Percentiles rank a stretch among this genome's conserved stretches.
phyloP scores from a whole-genome alignment of 139 green algal genomes.

The Mychonastes homosphaera region DNA sequence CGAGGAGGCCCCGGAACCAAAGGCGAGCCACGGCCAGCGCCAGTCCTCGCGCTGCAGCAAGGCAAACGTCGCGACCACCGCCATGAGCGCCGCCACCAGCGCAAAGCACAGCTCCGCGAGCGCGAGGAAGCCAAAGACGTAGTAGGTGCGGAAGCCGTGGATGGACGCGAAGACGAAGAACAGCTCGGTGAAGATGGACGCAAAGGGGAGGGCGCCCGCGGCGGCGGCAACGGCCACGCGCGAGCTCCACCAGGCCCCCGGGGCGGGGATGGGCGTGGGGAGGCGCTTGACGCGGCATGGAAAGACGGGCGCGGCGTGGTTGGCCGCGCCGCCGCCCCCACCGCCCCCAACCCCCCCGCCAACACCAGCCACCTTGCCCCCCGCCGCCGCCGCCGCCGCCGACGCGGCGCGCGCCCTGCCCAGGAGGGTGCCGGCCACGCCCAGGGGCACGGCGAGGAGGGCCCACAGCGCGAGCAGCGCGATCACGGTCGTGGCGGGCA shows the following conservation, averaged over 20 bases:
- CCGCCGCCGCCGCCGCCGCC: too few species aligned
- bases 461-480: constrained; percentile 83
- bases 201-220: constrained; percentile 90
- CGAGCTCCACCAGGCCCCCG: constrained; percentile 83
- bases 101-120: constrained; percentile 91
- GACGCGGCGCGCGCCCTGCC: too few species aligned
- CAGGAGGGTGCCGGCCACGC: constrained; percentile 73
- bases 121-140: constrained; percentile 97
- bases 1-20: constrained; percentile 70
- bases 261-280: constrained; percentile 78
- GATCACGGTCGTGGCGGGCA: constrained; percentile 87
- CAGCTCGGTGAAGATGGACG: constrained; percentile 98
- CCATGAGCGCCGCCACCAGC: constrained; percentile 80
- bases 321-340: too few species aligned
- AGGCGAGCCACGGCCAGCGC: constrained; percentile 94
- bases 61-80: constrained; percentile 95
- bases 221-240: constrained; percentile 56
- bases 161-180: constrained; percentile 96
- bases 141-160: constrained; percentile 92
- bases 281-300: constrained; percentile 88
- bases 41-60: constrained; percentile 98
- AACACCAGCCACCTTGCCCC: too few species aligned
- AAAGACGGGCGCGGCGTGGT: constrained; percentile 49
- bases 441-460: constrained; percentile 88
- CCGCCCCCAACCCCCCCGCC: too few species aligned